These are phyloP conservation scores for Liquidambar formosana DNA, from an alignment of 164 flowering plant genomes.

Conservation along the genomic window DNA sequence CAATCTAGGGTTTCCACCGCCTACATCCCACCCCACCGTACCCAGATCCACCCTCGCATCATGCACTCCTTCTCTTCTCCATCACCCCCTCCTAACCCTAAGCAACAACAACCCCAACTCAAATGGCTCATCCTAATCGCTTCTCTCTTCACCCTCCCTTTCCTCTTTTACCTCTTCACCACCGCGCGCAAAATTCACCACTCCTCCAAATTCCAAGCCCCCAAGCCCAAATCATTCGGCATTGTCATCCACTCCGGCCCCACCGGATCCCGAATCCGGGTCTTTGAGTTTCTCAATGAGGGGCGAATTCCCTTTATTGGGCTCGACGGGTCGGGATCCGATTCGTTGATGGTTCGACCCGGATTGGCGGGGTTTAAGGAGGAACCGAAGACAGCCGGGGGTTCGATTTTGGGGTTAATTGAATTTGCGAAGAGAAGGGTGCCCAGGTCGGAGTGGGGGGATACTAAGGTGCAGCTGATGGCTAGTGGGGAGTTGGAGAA, in stretches of 20 bases:
- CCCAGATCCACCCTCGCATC: constrained; percentile 53
- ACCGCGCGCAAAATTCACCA: constrained; percentile 38
- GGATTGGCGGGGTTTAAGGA: constrained; percentile 29
- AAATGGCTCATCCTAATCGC: constrained; percentile 33
- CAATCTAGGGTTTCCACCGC: constrained; percentile 39
- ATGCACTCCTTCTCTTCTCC: constrained; percentile 32
- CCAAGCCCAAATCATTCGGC: constrained; percentile 31
- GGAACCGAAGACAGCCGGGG: constrained; percentile 29
- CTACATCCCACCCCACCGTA: constrained; percentile 47
- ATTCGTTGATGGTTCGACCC: constrained; percentile 18
- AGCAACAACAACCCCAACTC: constrained; percentile 16
- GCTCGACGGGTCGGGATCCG: constrained; percentile 19
- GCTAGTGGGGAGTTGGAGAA: constrained; percentile 25
- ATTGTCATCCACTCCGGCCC: constrained; percentile 32
- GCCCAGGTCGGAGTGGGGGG: constrained; percentile 39
- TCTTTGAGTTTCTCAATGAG: constrained; percentile 43
- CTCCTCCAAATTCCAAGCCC: constrained; percentile 35
- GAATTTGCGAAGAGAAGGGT: constrained; percentile 40
- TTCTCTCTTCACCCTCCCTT: constrained; percentile 33
- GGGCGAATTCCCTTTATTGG: constrained; percentile 36
- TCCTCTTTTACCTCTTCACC: constrained; percentile 44
- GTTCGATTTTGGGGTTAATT: constrained; percentile 28
- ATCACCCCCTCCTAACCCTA: constrained; percentile 1
- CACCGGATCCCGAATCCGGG: constrained; percentile 31
- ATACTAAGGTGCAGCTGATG: constrained; percentile 37